Percentiles rank a stretch among this genome's conserved stretches.
These are phyloP conservation scores for Rosa multiflora DNA, from an alignment of 306 rosid genomes.

Conservation along the genomic window DNA sequence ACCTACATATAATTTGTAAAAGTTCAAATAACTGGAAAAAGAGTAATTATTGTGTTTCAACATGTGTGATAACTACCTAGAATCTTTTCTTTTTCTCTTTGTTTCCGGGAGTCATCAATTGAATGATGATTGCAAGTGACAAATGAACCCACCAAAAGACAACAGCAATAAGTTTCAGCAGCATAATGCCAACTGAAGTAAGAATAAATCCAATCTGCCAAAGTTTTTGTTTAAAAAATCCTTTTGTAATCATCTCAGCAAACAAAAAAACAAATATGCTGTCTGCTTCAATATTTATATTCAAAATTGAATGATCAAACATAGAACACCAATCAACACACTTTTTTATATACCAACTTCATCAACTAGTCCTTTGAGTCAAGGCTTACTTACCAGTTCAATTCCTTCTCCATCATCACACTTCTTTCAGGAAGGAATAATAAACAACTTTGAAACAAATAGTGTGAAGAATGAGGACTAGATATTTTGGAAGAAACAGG, in stretches of 20 bases:
- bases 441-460: background rate
- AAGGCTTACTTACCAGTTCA: no score
- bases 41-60: background rate
- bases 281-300: background rate
- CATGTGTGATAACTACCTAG: background rate
- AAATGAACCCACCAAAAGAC: no score
- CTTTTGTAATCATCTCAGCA: background rate
- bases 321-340: background rate
- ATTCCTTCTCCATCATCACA: background rate
- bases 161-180: no score
- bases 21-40: no score
- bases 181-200: background rate
- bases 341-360: background rate
- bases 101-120: slow-evolving; percentile 8
- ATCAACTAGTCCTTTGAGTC: background rate
- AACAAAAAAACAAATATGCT: background rate
- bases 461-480: background rate
- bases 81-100: background rate
- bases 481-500: background rate
- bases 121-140: background rate
- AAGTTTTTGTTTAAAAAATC: background rate
- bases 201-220: background rate
- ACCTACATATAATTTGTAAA: background rate
- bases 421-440: background rate
- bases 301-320: background rate